Percentiles rank a stretch among this genome's conserved stretches.
Conservation (phyloP, 139 green algal genomes). For the Chlamydomonas incerta region DNA sequence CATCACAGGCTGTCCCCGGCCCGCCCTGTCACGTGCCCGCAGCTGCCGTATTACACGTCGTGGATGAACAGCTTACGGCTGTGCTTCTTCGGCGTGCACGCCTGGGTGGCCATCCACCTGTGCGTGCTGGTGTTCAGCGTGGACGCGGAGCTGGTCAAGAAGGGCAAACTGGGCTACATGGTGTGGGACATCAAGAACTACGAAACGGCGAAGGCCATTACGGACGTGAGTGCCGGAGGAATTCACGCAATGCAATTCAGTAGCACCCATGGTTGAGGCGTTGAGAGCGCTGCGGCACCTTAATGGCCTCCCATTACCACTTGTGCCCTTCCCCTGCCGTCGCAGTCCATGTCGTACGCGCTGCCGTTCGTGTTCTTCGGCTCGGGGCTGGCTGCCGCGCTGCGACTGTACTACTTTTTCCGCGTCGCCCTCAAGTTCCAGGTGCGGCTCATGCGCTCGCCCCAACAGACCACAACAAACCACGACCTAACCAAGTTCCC, state of each 20-base stretch:
- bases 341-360: conserved; percentile 44
- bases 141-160: background rate
- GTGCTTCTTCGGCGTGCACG: conserved; percentile 54
- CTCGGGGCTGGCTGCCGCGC: conserved; percentile 26
- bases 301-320: too few species aligned
- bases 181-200: conserved; percentile 16
- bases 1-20: too few species aligned
- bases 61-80: conserved; percentile 63
- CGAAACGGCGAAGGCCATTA: conserved; percentile 12
- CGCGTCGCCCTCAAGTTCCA: conserved; percentile 48
- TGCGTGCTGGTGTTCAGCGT: conserved; percentile 47
- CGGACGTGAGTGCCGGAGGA: conserved; percentile 31
- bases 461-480: too few species aligned
- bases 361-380: conserved; percentile 40
- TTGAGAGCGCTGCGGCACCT: too few species aligned
- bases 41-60: conserved; percentile 56
- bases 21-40: too few species aligned
- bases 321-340: background rate
- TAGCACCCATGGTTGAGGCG: too few species aligned
- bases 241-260: too few species aligned
- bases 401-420: conserved; percentile 51
- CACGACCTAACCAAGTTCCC: background rate
- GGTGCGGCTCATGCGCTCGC: background rate
- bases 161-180: conserved; percentile 35
- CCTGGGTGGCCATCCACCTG: conserved; percentile 47